Base-by-base conservation (phyloP, 2,329 filamentous ascomycete genomes). In the Colletotrichum sp. region DNA sequence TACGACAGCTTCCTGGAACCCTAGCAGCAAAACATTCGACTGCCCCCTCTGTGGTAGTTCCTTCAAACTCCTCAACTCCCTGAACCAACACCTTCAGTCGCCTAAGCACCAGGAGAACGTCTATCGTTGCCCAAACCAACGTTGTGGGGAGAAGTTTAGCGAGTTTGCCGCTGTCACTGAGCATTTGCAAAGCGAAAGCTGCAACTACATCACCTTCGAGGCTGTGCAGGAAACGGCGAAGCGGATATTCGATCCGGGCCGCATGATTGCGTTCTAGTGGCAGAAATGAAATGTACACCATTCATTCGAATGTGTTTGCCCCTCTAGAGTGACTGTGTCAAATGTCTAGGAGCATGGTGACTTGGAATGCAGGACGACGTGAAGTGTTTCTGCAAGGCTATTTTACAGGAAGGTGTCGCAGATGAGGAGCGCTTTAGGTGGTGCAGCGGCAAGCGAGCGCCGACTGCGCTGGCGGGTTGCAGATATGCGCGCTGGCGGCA, bases 101-200 rank as follows among this genome's bases (percentile, higher is more conserved):
- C 48, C 39, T 12, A 48, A 65, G 12, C 80, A 88, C 70, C 83
- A 84, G 65, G 80, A 86, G 64, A 72, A 78, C 0, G 75, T 87
- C 11, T 88, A 88, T 64, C 84, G 86, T 72, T 89, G 86, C 63
- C 86, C 84, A 0, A 84, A 85, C 6, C 61, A 36, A 2, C 6
- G 5, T 15, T 88, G 86, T 71, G 28, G 72, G 1, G 78, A 60
- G 16, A 82, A 88, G 13, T 88, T 87, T 72, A 85, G 79, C 65
- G 84, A 80, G 2, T 76, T 89, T 8, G 86, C 85, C 2, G 83
- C 77, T 1, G 74, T 86, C 8, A 81, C 87, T 75, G 87, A 86
- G 71, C 86, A 88, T 57, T 77, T 87, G 16, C 87, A 88, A 79
- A 88, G 86, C 78, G 86, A 87, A 77, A 77, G 77, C 6, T 89